phyloP scores from a whole-genome alignment of 495 filamentous ascomycete genomes.

The Acidiella bohemica region DNA sequence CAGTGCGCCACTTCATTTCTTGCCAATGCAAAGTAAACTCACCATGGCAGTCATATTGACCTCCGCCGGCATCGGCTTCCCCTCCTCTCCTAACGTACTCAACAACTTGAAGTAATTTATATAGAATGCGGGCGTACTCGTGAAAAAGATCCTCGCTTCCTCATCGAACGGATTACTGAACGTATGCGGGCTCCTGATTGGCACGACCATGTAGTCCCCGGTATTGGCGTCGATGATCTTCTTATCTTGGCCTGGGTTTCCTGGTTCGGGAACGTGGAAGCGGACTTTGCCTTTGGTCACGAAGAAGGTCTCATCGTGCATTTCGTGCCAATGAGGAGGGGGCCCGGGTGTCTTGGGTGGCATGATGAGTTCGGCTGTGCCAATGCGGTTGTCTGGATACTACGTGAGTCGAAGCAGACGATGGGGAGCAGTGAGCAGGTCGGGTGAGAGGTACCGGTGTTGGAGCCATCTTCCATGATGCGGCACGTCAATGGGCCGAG shows the following conservation, averaged over 20 bases:
- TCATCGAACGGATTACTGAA: constrained; percentile 42
- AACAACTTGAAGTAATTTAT: constrained; percentile 40
- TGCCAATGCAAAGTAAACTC: no score
- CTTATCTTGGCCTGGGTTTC: constrained; percentile 13
- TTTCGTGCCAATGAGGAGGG: constrained; percentile 34
- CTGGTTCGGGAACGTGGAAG: constrained; percentile 32
- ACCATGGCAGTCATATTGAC: constrained; percentile 32
- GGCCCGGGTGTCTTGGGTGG: constrained; percentile 36
- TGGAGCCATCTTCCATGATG: constrained; percentile 34
- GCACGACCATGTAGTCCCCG: constrained; percentile 41
- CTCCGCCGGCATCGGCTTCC: constrained; percentile 27
- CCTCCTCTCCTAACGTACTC: constrained; percentile 25
- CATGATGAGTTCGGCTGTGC: constrained; percentile 34
- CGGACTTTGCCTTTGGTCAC: constrained; percentile 35
- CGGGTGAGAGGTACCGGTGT: constrained; percentile 23
- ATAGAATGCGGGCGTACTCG: constrained; percentile 40
- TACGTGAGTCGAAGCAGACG: no score
- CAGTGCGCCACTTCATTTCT: no score
- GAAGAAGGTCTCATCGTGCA: constrained; percentile 46
- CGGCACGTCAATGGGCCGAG: constrained; percentile 32
- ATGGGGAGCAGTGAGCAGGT: no score
- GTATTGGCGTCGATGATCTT: constrained; percentile 32
- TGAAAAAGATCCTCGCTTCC: constrained; percentile 43
- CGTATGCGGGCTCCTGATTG: constrained; percentile 38
- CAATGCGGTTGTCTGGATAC: constrained; percentile 35